Base-by-base conservation (phyloP, 2,329 filamentous ascomycete genomes). In the Fusarium dlaminii region DNA sequence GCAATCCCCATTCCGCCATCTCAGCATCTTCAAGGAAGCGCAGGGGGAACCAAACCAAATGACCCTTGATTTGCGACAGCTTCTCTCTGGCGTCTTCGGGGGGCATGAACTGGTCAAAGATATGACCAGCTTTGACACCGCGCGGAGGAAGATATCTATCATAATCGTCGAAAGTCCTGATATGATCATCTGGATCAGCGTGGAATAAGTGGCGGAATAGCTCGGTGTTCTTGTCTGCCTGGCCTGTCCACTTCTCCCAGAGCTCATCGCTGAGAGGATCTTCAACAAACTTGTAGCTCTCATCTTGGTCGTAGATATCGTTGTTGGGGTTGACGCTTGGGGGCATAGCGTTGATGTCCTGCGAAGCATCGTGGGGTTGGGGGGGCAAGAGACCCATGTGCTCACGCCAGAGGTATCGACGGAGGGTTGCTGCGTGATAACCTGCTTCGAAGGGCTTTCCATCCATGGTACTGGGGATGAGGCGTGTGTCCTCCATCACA, bases 11-110 rank as follows among this genome's bases (percentile, higher is more conserved):
- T 84, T 98, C 95, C 0, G 95, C 95, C 95, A 98, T 97, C 77
- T 94, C 88, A 0, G 92, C 94, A 73, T 97, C 91, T 77, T 89
- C 87, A 79, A 98, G 83, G 80, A 98, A 98, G 51, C 95, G 90
- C 78, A 98, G 82, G n/a, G 95, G 95, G 91, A 98, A 96, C 94
- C 94, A 97, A 12, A 98, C 96, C 45, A 98, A 82, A 84, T 98
- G 96, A 0, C 96, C 96, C 83, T 91, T 92, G 75, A 98, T 90
- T 79, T 92, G 87, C 77, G 94, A 91, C 56, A 98, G 85, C 81
- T 96, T 94, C 74, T 87, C 82, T 22, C 93, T 88, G 12, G 96
- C 90, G 63, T 97, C 92, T 30, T 91, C 86, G 0, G 91, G 89
- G 0, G 93, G 92, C 81, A 93, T 88, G 82, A 92, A 94, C 66